Evolutionary conservation across 345 rosid genomes (phyloP).

Genomic region (Syzygium grande): DNA sequence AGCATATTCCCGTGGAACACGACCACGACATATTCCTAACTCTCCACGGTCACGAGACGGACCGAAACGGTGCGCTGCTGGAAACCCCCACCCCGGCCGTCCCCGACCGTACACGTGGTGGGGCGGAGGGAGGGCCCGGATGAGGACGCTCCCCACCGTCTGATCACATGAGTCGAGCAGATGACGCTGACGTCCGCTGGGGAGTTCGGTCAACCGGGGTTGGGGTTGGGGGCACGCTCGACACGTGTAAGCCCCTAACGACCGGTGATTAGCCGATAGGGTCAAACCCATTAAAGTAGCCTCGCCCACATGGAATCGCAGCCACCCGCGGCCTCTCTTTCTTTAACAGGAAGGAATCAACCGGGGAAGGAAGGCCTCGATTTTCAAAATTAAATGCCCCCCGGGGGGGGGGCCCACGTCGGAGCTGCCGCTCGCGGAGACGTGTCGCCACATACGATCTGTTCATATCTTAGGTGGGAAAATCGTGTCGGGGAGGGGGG

Average conservation of each 20-base stretch:
- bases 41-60: background rate
- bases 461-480: background rate
- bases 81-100: too few species aligned
- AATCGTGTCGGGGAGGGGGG: background rate
- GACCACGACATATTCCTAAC: background rate
- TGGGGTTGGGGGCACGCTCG: background rate
- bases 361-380: background rate
- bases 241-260: background rate
- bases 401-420: background rate
- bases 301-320: background rate
- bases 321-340: background rate
- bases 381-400: background rate
- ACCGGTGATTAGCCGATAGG: conserved; percentile 8
- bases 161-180: background rate
- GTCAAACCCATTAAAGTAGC: background rate
- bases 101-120: background rate
- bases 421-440: conserved; percentile 5
- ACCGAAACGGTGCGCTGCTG: too few species aligned
- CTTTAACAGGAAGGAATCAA: background rate
- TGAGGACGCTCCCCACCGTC: background rate
- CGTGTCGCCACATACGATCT: conserved; percentile 47
- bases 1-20: background rate
- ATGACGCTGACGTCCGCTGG: background rate
- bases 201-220: background rate
- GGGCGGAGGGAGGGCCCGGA: background rate